Base-by-base conservation (phyloP, 2,329 filamentous ascomycete genomes). In the Talaromyces sp. region DNA sequence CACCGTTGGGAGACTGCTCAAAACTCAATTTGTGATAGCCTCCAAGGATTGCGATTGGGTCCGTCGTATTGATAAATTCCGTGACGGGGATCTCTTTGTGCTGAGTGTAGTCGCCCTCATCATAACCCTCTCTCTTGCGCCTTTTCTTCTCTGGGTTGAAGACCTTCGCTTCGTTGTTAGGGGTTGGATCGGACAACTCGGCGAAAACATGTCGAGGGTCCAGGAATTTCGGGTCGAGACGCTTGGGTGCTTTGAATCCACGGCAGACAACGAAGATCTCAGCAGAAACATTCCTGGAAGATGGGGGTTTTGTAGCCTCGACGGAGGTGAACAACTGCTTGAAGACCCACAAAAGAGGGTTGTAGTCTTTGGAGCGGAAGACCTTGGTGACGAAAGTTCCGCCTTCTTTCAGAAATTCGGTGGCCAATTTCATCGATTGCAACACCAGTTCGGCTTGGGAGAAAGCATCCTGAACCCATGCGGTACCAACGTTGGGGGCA, bases 71-170 rank as follows among this genome's bases (percentile, higher is more conserved):
- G 64, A 99, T 92, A 72, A 97, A 99, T 59, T 97, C 91, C 72
- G 88, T 94, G 0, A 92, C 93, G 0, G 91, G 80, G 2, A 90
- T 84, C 70, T 96, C 91, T 73, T 97, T 96, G 80, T 89, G 96
- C 68, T 96, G 91, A 4, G 87, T 93, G 74, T 88, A 96, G 66
- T 99, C 92, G 38, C 91, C 93, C 75, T 99, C 94, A 66, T 97
- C 93, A 66, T 99, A 99, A 81, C 94, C 94, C 51, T 96, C 93
- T 80, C 94, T 84, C 84, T 97, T 97, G 61, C 94, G 83, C 85
- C 97, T 99, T 83, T 97, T 99, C 71, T 91, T 82, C 72, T 99
- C 94, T 0, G 94, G 94, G 66, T 99, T 97, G 81, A 93, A 99
- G 2, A 99, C 94, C 74, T 96, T 96, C 43, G 94, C 94, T 74